A percentile compares a stretch with the other conserved stretches of the same genome.
Evolutionary conservation across 768 basidiomycete species (phyloP).

Genomic region (Sporobolomyces pararoseus): DNA sequence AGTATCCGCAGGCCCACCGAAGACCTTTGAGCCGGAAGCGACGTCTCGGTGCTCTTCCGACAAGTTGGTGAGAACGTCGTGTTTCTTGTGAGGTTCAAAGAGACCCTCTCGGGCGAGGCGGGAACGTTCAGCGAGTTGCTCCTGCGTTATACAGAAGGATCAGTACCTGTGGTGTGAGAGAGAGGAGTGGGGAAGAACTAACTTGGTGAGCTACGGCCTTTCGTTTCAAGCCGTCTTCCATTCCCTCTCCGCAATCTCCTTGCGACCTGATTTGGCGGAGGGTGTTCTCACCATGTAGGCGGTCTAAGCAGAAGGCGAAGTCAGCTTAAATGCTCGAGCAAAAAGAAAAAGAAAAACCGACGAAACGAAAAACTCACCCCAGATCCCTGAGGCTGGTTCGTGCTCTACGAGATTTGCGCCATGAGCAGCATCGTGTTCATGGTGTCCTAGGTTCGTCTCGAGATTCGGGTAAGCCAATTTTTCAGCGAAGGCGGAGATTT

Average conservation of each 20-base stretch:
- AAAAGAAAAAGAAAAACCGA: background rate
- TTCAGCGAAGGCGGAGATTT: background rate
- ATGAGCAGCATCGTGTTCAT: slow-evolving; percentile 17
- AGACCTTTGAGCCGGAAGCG: slow-evolving; percentile 12
- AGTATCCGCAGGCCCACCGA: slow-evolving; percentile 5
- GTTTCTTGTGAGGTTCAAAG: slow-evolving; percentile 17
- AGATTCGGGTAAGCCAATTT: slow-evolving; percentile 14
- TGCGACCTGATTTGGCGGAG: slow-evolving; percentile 8
- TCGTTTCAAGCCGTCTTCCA: slow-evolving; percentile 1
- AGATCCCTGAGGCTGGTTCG: background rate
- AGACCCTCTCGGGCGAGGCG: slow-evolving; percentile 17
- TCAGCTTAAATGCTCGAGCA: no score
- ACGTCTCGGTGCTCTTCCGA: slow-evolving; percentile 18
- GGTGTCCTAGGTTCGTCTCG: background rate
- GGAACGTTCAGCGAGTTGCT: slow-evolving; percentile 23
- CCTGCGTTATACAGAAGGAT: background rate
- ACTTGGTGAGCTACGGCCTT: slow-evolving; percentile 17
- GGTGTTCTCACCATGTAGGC: slow-evolving; percentile 17
- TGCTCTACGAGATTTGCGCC: slow-evolving; percentile 4
- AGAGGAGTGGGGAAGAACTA: background rate
- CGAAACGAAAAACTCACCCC: slow-evolving; percentile 1
- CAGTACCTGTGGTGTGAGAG: background rate
- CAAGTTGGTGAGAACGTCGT: slow-evolving; percentile 17
- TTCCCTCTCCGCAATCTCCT: slow-evolving; percentile 15
- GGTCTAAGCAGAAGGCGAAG: background rate